Conservation (phyloP, 106 monocot genomes). For the Agapanthus africanus region DNA sequence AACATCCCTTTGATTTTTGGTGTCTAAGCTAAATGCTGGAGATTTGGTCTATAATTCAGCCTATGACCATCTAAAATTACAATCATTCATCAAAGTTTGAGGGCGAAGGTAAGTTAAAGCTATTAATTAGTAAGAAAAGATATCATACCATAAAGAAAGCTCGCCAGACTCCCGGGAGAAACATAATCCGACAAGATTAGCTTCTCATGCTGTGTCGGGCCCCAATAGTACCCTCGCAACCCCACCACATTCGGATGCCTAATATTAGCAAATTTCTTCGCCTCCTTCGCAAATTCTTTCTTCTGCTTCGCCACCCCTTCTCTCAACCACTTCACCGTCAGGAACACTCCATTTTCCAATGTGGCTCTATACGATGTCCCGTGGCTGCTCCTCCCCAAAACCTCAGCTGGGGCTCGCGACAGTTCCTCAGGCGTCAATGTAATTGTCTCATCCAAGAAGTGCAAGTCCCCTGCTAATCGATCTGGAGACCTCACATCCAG, state of each 20-base stretch:
- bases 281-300: constrained; percentile 90
- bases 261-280: constrained; percentile 90
- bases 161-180: constrained; percentile 86
- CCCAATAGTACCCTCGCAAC: constrained; percentile 94
- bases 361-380: constrained; percentile 93
- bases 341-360: constrained; percentile 77
- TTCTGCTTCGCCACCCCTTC: constrained; percentile 94
- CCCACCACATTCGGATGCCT: constrained; percentile 94
- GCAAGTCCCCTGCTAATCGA: constrained; percentile 68
- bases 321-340: constrained; percentile 94
- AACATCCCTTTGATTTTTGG: too few relatives aligned
- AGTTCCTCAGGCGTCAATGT: constrained; percentile 83
- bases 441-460: constrained; percentile 93
- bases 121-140: background rate
- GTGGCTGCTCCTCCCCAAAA: constrained; percentile 93
- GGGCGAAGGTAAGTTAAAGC: background rate
- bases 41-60: too few relatives aligned
- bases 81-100: background rate
- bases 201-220: constrained; percentile 91
- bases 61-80: background rate
- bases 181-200: constrained; percentile 85
- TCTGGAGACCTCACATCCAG: constrained; percentile 76
- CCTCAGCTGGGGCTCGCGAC: constrained; percentile 87
- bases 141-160: constrained; percentile 87
- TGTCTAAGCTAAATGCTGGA: too few relatives aligned